A percentile compares a stretch with the other conserved stretches of the same genome.
Conservation (phyloP, 352 stramenopile genomes). For the Phytophthora pistaciae region DNA sequence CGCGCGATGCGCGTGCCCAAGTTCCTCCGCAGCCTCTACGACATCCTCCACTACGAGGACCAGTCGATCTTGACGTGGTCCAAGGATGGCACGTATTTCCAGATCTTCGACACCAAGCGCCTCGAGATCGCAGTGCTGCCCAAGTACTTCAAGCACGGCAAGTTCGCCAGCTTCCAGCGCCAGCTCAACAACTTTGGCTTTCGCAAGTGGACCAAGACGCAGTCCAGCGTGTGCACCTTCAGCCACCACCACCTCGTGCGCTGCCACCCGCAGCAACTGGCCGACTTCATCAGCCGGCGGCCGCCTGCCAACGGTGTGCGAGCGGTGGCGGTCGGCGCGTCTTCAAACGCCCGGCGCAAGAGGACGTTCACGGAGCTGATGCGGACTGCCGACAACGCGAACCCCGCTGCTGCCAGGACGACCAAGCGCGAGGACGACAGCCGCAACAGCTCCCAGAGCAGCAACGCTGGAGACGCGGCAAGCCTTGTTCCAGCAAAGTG, state of each 20-base stretch:
- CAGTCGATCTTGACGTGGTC: constrained; percentile 76
- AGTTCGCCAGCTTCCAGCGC: constrained; percentile 93
- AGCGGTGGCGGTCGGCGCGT: constrained; percentile 7
- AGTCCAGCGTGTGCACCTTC: constrained; percentile 83
- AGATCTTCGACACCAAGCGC: constrained; percentile 71
- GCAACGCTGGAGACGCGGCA: constrained; percentile 1
- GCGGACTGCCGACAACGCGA: constrained; percentile 13
- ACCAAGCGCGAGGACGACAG: constrained; percentile 36
- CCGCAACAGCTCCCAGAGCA: constrained; percentile 6
- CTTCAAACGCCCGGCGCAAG: constrained; percentile 26
- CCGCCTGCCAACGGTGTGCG: constrained; percentile 22
- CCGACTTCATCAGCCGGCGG: constrained; percentile 54
- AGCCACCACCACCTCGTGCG: constrained; percentile 74
- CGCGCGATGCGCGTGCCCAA: constrained; percentile 68
- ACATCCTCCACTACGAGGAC: constrained; percentile 82
- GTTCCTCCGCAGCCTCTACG: constrained; percentile 83
- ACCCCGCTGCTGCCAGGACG: constrained; percentile 14
- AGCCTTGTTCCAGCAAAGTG: constrained; percentile 5
- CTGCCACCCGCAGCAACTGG: constrained; percentile 66
- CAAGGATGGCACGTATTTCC: constrained; percentile 71
- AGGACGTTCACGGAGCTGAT: constrained; percentile 36
- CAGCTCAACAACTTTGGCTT: constrained; percentile 96
- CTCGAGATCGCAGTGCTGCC: constrained; percentile 84
- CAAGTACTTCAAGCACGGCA: constrained; percentile 95
- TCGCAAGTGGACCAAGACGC: constrained; percentile 88